Conservation (phyloP, 805 yeast species). For the Saturnispora kantuleensis region DNA sequence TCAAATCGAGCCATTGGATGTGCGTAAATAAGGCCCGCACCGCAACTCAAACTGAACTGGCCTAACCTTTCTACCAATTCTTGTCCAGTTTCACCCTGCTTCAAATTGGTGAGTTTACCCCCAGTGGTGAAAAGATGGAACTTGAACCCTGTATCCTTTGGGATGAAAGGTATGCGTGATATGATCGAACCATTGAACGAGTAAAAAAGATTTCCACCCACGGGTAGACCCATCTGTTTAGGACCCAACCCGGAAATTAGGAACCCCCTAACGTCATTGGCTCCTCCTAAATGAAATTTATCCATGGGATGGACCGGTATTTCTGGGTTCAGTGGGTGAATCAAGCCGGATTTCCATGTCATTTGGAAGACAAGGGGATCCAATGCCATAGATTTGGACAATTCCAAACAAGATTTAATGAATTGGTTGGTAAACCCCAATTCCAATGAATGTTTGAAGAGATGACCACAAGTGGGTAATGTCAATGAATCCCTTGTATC, state of each 20-base stretch:
- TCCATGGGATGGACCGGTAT: slow-evolving; percentile 34
- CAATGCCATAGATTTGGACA: slow-evolving; percentile 26
- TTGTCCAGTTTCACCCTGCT: slow-evolving; percentile 4
- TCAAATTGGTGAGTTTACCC: slow-evolving; percentile 33
- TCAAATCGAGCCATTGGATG: slow-evolving; percentile 54
- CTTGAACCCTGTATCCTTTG: slow-evolving; percentile 36
- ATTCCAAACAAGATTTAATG: slow-evolving; percentile 33
- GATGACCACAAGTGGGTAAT: slow-evolving; percentile 35
- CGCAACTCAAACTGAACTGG: slow-evolving; percentile 26
- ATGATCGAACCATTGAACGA: slow-evolving; percentile 38
- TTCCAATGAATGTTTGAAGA: slow-evolving; percentile 24
- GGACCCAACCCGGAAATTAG: slow-evolving; percentile 46
- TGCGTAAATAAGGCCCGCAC: slow-evolving; percentile 41
- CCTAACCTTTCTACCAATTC: slow-evolving; percentile 6
- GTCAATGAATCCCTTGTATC: slow-evolving; percentile 37
- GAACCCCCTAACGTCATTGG: slow-evolving; percentile 48
- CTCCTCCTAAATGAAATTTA: slow-evolving; percentile 48
- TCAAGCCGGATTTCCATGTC: slow-evolving; percentile 21
- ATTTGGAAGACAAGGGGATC: slow-evolving; percentile 14
- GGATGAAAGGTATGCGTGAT: slow-evolving; percentile 32
- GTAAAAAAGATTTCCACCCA: slow-evolving; percentile 44
- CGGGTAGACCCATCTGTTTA: slow-evolving; percentile 36
- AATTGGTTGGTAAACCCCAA: slow-evolving; percentile 24
- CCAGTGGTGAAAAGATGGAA: slow-evolving; percentile 39
- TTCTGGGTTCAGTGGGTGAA: slow-evolving; percentile 12